Evolutionary conservation across 176 grass and related monocot species (phyloP).

Genomic region (Hyparrhenia diplandra): DNA sequence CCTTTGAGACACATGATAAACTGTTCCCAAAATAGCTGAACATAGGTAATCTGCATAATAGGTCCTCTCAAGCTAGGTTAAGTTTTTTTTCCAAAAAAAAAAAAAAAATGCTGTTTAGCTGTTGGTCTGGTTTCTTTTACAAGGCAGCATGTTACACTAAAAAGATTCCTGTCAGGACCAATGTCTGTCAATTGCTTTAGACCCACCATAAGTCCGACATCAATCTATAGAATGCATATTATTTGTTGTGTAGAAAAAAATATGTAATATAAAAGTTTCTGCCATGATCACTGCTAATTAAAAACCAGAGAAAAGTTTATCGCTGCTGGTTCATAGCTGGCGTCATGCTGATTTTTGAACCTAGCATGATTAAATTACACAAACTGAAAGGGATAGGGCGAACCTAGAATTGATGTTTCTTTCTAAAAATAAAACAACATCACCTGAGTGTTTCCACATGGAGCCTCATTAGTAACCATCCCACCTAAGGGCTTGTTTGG

Average conservation of each 20-base stretch:
- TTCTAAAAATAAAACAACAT: neutral
- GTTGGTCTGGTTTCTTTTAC: too few relatives aligned
- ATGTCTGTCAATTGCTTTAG: too few relatives aligned
- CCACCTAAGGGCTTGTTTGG: too few relatives aligned
- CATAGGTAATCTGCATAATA: neutral
- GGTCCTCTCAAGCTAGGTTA: neutral
- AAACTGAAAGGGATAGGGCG: too few relatives aligned
- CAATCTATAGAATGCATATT: neutral
- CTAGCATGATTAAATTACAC: neutral
- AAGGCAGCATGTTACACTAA: neutral
- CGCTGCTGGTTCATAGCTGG: neutral
- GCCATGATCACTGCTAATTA: neutral
- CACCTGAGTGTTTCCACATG: too few relatives aligned
- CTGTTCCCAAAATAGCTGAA: neutral
- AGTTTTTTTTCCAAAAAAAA: neutral
- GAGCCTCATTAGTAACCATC: too few relatives aligned
- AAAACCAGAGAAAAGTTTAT: neutral
- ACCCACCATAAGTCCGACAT: neutral
- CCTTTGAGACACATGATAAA: neutral
- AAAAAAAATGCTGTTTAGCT: neutral
- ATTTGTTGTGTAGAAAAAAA: too few relatives aligned
- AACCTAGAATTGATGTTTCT: too few relatives aligned
- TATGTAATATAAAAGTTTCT: neutral
- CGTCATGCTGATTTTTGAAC: neutral
- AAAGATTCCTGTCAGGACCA: neutral